phyloP scores from a whole-genome alignment of 2,329 filamentous ascomycete genomes.

The Escovopsis weberi region DNA sequence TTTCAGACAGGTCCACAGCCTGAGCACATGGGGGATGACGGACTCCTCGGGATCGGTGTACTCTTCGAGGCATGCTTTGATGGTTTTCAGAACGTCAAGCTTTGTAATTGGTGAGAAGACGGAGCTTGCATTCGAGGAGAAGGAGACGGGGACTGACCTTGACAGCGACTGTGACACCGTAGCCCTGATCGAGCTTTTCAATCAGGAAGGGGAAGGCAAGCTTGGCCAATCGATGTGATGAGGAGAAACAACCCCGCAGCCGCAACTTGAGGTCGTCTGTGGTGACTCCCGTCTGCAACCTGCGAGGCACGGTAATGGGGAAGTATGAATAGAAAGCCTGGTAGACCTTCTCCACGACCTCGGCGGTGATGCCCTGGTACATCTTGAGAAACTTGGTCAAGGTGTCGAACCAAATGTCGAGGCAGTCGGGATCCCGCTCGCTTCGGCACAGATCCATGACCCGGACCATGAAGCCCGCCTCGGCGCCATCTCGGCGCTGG shows the following conservation, averaged over 20 bases:
- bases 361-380: constrained; percentile 27
- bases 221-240: constrained; percentile 30
- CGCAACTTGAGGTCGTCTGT: constrained; percentile 40
- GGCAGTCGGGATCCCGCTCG: constrained; percentile 42
- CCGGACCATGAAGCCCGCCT: constrained; percentile 31
- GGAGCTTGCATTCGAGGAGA: background rate
- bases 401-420: constrained; percentile 43
- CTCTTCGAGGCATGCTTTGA: constrained; percentile 35
- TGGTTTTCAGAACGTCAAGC: constrained; percentile 41
- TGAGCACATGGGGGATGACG: constrained; percentile 32
- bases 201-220: constrained; percentile 39
- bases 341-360: constrained; percentile 36
- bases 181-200: constrained; percentile 43
- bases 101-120: constrained; percentile 12
- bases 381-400: constrained; percentile 29
- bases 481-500: constrained; percentile 27
- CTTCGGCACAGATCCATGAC: constrained; percentile 36
- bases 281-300: constrained; percentile 36
- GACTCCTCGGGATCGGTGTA: constrained; percentile 33
- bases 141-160: constrained; percentile 25
- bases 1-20: constrained; percentile 46
- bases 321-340: constrained; percentile 45
- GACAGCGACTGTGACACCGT: constrained; percentile 42
- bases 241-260: constrained; percentile 38
- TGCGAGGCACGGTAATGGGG: constrained; percentile 40